These are phyloP conservation scores for Annona squamosa DNA, from an alignment of 164 flowering plant genomes.

Conservation along the genomic window DNA sequence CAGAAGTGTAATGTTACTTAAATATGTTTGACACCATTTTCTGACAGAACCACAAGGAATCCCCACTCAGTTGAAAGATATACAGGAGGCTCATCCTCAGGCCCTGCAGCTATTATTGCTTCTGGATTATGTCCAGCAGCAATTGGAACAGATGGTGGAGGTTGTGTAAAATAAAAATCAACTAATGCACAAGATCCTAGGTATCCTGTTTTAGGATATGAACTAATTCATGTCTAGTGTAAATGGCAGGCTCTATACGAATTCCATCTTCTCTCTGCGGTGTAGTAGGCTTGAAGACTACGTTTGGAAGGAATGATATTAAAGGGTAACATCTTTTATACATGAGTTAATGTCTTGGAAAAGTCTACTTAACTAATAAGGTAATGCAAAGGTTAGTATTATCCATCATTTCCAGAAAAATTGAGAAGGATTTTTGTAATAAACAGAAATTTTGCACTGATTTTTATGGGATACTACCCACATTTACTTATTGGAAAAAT, in stretches of 20 bases:
- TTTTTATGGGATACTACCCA: neutral
- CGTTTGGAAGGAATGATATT: slow-evolving; percentile 65
- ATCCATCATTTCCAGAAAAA: neutral
- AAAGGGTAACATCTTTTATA: slow-evolving; percentile 15
- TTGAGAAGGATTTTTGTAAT: neutral
- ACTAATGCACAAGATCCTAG: neutral
- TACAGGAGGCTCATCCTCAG: slow-evolving; percentile 98
- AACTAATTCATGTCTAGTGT: slow-evolving; percentile 7
- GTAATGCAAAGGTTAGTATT: neutral
- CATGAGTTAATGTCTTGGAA: neutral
- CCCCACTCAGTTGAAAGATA: slow-evolving; percentile 82
- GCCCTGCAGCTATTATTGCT: slow-evolving; percentile 91
- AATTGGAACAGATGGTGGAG: slow-evolving; percentile 97
- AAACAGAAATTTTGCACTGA: neutral
- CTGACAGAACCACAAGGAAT: slow-evolving; percentile 73
- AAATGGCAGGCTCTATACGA: slow-evolving; percentile 75
- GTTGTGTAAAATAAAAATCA: slow-evolving; percentile 24
- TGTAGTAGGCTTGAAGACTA: slow-evolving; percentile 83
- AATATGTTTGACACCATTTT: neutral
- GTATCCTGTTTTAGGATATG: slow-evolving; percentile 3
- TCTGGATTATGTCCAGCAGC: slow-evolving; percentile 94
- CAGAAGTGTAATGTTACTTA: neutral
- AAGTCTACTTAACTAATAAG: no score
- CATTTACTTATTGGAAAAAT: neutral
- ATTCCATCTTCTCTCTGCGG: slow-evolving; percentile 99